Evolutionary conservation across 2,329 filamentous ascomycete species (phyloP).

Genomic region (Aspergillus pseudoterreus): DNA sequence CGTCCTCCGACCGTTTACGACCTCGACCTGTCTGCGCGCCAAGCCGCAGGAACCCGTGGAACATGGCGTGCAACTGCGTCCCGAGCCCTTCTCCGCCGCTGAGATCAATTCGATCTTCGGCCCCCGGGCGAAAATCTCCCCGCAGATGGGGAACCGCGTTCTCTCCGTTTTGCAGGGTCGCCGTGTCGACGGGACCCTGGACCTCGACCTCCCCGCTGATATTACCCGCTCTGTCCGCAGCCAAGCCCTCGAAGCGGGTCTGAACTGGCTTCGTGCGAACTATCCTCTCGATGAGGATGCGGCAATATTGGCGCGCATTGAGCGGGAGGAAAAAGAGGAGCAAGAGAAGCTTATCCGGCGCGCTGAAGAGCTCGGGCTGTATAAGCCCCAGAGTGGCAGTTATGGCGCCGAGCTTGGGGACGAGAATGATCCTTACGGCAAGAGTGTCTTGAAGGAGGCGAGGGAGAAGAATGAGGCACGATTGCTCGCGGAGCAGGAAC

Average conservation of each 20-base stretch:
- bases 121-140: slow-evolving; percentile 20
- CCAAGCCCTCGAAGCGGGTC: slow-evolving; percentile 31
- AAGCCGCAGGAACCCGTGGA: slow-evolving; percentile 16
- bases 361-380: slow-evolving; percentile 39
- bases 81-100: slow-evolving; percentile 27
- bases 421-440: slow-evolving; percentile 40
- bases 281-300: slow-evolving; percentile 47
- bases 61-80: slow-evolving; percentile 25
- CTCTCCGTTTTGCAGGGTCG: slow-evolving; percentile 41
- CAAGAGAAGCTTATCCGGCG: slow-evolving; percentile 34
- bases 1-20: slow-evolving; percentile 15
- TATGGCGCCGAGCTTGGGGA: slow-evolving; percentile 41
- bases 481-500: slow-evolving; percentile 42
- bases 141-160: slow-evolving; percentile 34
- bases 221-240: slow-evolving; percentile 30
- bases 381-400: slow-evolving; percentile 43
- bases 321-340: slow-evolving; percentile 36
- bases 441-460: slow-evolving; percentile 39
- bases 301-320: slow-evolving; percentile 44
- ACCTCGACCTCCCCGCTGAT: slow-evolving; percentile 40
- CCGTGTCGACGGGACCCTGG: slow-evolving; percentile 43
- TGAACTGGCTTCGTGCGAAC: slow-evolving; percentile 41
- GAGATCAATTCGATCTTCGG: slow-evolving; percentile 37
- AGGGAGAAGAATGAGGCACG: slow-evolving; percentile 39
- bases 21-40: slow-evolving; percentile 16